A percentile compares a stretch with the other conserved stretches of the same genome.
phyloP scores from a whole-genome alignment of 495 filamentous ascomycete species.

The Alectoria sarmentosa region DNA sequence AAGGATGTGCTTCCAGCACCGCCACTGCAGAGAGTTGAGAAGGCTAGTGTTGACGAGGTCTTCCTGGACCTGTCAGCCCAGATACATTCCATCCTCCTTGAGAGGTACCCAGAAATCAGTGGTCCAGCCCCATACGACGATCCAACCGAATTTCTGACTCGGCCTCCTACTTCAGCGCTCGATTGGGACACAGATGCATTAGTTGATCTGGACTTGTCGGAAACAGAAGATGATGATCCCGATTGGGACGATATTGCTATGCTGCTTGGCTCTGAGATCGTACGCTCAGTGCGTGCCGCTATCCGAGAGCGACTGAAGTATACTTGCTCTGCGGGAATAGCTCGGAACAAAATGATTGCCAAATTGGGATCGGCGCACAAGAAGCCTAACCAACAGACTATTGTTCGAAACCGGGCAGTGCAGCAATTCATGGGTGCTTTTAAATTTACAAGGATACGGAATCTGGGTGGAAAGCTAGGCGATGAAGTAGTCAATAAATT shows the following conservation, averaged over 20 bases:
- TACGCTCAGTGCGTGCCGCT: constrained; percentile 60
- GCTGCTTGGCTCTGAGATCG: constrained; percentile 78
- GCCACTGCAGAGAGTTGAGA: constrained; percentile 69
- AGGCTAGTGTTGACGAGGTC: constrained; percentile 86
- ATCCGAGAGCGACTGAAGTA: constrained; percentile 68
- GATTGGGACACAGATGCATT: constrained; percentile 78
- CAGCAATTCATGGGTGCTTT: constrained; percentile 73
- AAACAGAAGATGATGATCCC: constrained; percentile 71
- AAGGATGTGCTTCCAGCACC: constrained; percentile 59
- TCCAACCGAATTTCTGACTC: constrained; percentile 60
- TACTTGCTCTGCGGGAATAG: constrained; percentile 84
- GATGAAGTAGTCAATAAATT: constrained; percentile 73
- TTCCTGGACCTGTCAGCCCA: constrained; percentile 87
- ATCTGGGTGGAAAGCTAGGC: constrained; percentile 92
- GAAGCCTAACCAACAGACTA: constrained; percentile 90
- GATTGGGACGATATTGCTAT: constrained; percentile 97
- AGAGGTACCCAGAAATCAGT: constrained; percentile 69
- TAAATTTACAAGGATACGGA: constrained; percentile 95
- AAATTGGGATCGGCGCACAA: constrained; percentile 86
- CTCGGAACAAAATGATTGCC: constrained; percentile 88
- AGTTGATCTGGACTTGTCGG: constrained; percentile 63
- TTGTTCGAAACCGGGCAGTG: constrained; percentile 77
- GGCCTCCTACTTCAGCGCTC: constrained; percentile 65
- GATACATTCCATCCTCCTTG: constrained; percentile 65
- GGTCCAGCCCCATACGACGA: constrained; percentile 61